phyloP scores from a whole-genome alignment of 352 stramenopile species.

The Globisporangium cylindrosporum region DNA sequence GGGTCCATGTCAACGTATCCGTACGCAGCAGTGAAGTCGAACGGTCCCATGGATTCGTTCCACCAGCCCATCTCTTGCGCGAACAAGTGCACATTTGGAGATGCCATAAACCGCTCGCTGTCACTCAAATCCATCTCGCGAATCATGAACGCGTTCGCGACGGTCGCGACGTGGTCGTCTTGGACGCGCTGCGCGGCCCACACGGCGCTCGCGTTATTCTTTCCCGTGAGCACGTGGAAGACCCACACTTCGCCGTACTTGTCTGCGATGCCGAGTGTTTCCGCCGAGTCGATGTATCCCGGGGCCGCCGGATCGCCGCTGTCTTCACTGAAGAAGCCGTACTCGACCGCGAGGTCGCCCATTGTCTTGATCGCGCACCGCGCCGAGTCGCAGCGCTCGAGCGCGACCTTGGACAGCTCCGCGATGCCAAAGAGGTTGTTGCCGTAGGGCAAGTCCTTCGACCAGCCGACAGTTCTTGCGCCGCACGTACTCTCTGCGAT shows the following conservation, averaged over 20 bases:
- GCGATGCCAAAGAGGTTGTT: constrained; percentile 90
- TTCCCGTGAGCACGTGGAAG: constrained; percentile 93
- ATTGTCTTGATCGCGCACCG: constrained; percentile 87
- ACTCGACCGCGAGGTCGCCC: constrained; percentile 87
- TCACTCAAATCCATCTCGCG: constrained; percentile 80
- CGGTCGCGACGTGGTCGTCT: constrained; percentile 84
- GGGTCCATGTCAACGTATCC: constrained; percentile 41
- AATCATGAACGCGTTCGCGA: constrained; percentile 94
- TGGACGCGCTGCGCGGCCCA: constrained; percentile 93
- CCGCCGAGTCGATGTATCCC: constrained; percentile 67
- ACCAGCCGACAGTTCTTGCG: constrained; percentile 76
- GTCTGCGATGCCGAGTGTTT: constrained; percentile 88
- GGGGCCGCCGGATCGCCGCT: constrained; percentile 59
- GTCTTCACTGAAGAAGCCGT: constrained; percentile 94
- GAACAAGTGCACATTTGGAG: constrained; percentile 80
- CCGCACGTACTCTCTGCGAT: constrained; percentile 95
- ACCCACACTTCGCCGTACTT: constrained; percentile 89
- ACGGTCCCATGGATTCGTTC: constrained; percentile 38
- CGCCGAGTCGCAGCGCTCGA: constrained; percentile 86
- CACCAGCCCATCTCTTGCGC: constrained; percentile 87
- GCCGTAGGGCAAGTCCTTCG: constrained; percentile 51
- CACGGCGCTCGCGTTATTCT: constrained; percentile 81
- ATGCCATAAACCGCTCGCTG: constrained; percentile 86
- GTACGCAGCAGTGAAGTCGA: constrained; percentile 40
- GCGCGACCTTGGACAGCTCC: constrained; percentile 88